A percentile compares a stretch with the other conserved stretches of the same genome.
phyloP scores from a whole-genome alignment of 2,329 filamentous ascomycete genomes.

The Thelonectria rubi region DNA sequence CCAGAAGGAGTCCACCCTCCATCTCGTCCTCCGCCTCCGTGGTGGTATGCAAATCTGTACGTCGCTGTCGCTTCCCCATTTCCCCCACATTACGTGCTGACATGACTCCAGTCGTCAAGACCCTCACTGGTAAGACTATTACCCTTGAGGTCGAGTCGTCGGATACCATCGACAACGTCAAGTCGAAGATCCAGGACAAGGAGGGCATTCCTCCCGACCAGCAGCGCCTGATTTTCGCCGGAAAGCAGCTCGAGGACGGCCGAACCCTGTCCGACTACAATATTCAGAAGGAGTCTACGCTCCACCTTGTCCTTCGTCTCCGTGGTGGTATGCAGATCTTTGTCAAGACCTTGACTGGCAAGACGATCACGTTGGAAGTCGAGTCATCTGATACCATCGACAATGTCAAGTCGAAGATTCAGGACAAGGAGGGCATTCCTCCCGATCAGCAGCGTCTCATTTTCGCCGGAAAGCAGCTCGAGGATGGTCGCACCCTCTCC shows the following conservation, averaged over 20 bases:
- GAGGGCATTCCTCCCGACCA: constrained; percentile 96
- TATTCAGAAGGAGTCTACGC: constrained; percentile 91
- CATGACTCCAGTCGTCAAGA: constrained; percentile 70
- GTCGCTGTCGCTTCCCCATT: constrained; percentile 36
- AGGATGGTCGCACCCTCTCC: constrained; percentile 88
- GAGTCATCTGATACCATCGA: constrained; percentile 92
- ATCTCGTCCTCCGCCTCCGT: constrained; percentile 77
- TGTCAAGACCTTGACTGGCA: constrained; percentile 87
- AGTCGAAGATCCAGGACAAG: constrained; percentile 98
- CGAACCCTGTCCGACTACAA: constrained; percentile 93
- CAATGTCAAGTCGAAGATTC: constrained; percentile 94
- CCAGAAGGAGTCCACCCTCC: constrained; percentile 73
- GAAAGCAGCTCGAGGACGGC: constrained; percentile 95
- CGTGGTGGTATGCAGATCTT: constrained; percentile 93
- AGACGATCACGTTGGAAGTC: constrained; percentile 93
- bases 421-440: constrained; percentile 92
- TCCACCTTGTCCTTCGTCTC: constrained; percentile 86
- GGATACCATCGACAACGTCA: constrained; percentile 96
- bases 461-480: constrained; percentile 92
- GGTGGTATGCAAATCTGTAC: constrained; percentile 73
- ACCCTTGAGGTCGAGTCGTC: constrained; percentile 89
- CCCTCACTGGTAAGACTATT: constrained; percentile 92
- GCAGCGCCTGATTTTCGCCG: constrained; percentile 93
- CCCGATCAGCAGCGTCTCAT: constrained; percentile 95
- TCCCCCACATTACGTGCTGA: constrained; percentile 28